Percentiles rank a stretch among this genome's conserved stretches.
These are phyloP conservation scores for Pythium dissimile DNA, from an alignment of 352 stramenopile genomes.

Conservation along the genomic window DNA sequence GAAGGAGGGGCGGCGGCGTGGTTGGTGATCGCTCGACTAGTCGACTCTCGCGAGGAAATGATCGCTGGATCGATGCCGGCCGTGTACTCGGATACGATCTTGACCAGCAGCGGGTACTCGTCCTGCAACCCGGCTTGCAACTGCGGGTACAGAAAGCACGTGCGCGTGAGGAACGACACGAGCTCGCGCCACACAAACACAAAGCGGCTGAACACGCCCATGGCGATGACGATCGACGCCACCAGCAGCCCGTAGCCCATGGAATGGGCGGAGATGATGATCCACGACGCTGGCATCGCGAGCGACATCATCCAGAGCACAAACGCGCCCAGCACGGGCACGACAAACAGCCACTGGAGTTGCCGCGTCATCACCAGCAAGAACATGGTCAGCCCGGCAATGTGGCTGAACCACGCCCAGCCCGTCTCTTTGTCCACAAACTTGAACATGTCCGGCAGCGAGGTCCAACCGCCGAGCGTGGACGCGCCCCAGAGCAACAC, in stretches of 20 bases:
- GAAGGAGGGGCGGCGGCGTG: not conserved
- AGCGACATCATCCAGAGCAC: slow-evolving; percentile 77
- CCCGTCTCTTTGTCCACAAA: slow-evolving; percentile 83
- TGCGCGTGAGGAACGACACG: slow-evolving; percentile 75
- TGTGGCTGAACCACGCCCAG: slow-evolving; percentile 86
- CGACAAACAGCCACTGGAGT: slow-evolving; percentile 69
- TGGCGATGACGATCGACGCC: slow-evolving; percentile 69
- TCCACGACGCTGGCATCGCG: slow-evolving; percentile 72
- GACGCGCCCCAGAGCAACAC: slow-evolving; percentile 75
- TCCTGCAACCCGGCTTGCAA: slow-evolving; percentile 66
- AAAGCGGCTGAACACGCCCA: slow-evolving; percentile 82
- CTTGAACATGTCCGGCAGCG: slow-evolving; percentile 73
- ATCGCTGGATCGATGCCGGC: slow-evolving; percentile 77
- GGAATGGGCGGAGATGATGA: slow-evolving; percentile 81
- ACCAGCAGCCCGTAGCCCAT: slow-evolving; percentile 71
- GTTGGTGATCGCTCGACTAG: slow-evolving; percentile 21
- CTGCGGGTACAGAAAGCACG: slow-evolving; percentile 80
- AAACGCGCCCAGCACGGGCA: slow-evolving; percentile 59
- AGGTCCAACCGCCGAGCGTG: slow-evolving; percentile 70
- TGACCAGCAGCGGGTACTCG: slow-evolving; percentile 74
- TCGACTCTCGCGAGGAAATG: slow-evolving; percentile 39
- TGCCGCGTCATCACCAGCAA: slow-evolving; percentile 70
- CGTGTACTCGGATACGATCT: slow-evolving; percentile 82
- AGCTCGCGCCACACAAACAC: slow-evolving; percentile 74
- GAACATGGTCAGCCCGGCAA: slow-evolving; percentile 73